Conservation (phyloP, 2,329 filamentous ascomycete species). For the Ascochyta lentis region DNA sequence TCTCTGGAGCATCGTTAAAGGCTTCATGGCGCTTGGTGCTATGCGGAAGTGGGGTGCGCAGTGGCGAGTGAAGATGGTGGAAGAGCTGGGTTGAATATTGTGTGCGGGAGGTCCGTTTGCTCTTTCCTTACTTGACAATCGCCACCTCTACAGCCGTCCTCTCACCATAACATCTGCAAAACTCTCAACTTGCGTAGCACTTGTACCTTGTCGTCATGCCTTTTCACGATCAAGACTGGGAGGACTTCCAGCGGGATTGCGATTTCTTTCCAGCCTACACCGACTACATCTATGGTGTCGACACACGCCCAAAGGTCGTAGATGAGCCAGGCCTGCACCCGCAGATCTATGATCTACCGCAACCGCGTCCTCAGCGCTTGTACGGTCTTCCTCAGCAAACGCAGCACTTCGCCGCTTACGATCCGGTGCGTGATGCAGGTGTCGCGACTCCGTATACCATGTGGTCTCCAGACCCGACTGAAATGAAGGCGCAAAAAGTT, state of each 20-base stretch:
- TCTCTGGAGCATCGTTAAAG: conserved; percentile 58
- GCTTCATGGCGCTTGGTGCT: conserved; percentile 61
- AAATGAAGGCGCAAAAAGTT: no score
- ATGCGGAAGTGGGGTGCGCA: conserved; percentile 66
- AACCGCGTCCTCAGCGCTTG: conserved; percentile 3
- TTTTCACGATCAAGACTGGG: conserved; percentile 24
- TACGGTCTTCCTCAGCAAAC: not conserved
- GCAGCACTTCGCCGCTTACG: not conserved
- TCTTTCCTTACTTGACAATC: not conserved
- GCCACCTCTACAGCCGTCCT: not conserved
- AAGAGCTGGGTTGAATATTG: conserved; percentile 23
- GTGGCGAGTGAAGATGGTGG: conserved; percentile 71
- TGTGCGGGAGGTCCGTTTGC: conserved; percentile 6
- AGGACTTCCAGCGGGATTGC: conserved; percentile 28
- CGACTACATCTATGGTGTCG: conserved; percentile 29
- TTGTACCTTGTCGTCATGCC: conserved; percentile 16
- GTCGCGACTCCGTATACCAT: not conserved
- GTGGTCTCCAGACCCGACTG: not conserved
- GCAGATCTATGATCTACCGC: conserved; percentile 9
- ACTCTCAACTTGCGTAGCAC: not conserved
- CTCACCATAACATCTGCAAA: not conserved
- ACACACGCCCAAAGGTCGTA: conserved; percentile 15
- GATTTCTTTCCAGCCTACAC: conserved; percentile 31
- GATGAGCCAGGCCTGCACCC: conserved; percentile 28
- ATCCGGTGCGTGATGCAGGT: not conserved